Conservation (phyloP, 352 stramenopile genomes). For the Plasmopara muralis region DNA sequence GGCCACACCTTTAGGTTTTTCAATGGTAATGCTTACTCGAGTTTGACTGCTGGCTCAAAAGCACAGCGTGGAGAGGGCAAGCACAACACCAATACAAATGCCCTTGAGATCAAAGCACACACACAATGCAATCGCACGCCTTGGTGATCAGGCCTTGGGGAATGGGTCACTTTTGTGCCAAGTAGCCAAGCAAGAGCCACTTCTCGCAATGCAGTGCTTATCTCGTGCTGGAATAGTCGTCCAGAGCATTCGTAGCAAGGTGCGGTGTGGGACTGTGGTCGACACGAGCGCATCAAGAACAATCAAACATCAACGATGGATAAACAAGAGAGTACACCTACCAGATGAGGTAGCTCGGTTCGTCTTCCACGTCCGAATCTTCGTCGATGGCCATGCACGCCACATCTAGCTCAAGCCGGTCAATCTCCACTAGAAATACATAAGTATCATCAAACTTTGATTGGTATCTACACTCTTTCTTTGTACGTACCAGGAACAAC, state of each 20-base stretch:
- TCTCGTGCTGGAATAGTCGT: constrained; percentile 17
- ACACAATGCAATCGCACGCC: background rate
- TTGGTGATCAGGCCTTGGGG: constrained; percentile 1
- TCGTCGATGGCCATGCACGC: constrained; percentile 31
- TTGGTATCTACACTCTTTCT: background rate
- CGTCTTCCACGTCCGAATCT: constrained; percentile 26
- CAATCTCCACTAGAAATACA: constrained; percentile 21
- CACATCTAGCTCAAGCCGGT: constrained; percentile 24
- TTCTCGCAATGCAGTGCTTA: constrained; percentile 10
- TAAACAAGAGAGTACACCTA: constrained; percentile 15
- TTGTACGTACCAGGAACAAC: constrained; percentile 50
- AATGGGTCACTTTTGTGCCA: background rate
- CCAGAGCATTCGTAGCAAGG: constrained; percentile 21
- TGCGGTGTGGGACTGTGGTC: constrained; percentile 24
- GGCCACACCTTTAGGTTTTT: too few species aligned
- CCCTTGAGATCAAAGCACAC: constrained; percentile 15
- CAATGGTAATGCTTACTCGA: background rate
- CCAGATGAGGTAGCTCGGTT: constrained; percentile 31
- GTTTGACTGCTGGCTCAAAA: constrained; percentile 10
- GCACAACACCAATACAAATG: constrained; percentile 35
- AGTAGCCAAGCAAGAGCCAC: too few species aligned
- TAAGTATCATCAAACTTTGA: background rate
- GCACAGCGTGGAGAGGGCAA: constrained; percentile 21
- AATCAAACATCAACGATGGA: background rate
- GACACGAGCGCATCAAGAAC: constrained; percentile 3